Percentiles rank a stretch among this genome's conserved stretches.
phyloP scores from a whole-genome alignment of 768 basidiomycete genomes.

The Xerocomellus chrysenteron region DNA sequence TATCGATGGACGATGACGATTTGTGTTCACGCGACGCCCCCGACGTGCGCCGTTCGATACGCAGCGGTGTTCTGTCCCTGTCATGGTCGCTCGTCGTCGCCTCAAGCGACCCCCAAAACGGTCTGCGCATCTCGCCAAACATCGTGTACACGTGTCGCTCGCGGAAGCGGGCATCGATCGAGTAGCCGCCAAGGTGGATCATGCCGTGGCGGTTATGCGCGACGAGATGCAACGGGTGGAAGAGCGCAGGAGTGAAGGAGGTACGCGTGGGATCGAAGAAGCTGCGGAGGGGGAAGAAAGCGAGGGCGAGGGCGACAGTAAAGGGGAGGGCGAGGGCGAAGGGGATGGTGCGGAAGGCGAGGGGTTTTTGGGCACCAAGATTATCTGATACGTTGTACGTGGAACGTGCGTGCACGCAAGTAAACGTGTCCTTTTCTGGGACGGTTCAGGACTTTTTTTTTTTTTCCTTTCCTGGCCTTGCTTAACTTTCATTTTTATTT shows the following conservation, averaged over 20 bases:
- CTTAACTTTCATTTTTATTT: not conserved
- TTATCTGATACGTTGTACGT: slow-evolving; percentile 10
- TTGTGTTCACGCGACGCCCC: not conserved
- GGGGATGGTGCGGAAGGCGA: slow-evolving; percentile 30
- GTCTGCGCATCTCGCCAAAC: slow-evolving; percentile 75
- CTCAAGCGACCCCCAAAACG: slow-evolving; percentile 85
- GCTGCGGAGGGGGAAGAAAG: slow-evolving; percentile 26
- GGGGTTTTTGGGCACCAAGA: slow-evolving; percentile 28
- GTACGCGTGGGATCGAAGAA: slow-evolving; percentile 19
- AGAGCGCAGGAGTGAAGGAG: slow-evolving; percentile 30
- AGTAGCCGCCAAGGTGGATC: slow-evolving; percentile 81
- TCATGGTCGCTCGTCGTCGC: slow-evolving; percentile 93
- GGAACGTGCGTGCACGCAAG: not conserved
- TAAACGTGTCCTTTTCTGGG: not conserved
- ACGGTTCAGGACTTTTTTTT: too few species aligned
- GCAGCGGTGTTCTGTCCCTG: slow-evolving; percentile 90
- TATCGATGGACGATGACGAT: not conserved
- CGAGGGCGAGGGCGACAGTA: slow-evolving; percentile 25
- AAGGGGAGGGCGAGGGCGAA: slow-evolving; percentile 16
- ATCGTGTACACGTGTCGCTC: slow-evolving; percentile 80
- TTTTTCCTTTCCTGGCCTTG: not conserved
- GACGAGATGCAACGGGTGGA: slow-evolving; percentile 74
- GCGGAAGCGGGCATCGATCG: slow-evolving; percentile 86
- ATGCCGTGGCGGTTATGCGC: slow-evolving; percentile 79
- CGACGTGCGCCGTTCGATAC: not conserved